A percentile compares a stretch with the other conserved stretches of the same genome.
Evolutionary conservation across 225 moss, liverwort and hornwort genomes (phyloP).

Genomic region (Sphagnum contortum): DNA sequence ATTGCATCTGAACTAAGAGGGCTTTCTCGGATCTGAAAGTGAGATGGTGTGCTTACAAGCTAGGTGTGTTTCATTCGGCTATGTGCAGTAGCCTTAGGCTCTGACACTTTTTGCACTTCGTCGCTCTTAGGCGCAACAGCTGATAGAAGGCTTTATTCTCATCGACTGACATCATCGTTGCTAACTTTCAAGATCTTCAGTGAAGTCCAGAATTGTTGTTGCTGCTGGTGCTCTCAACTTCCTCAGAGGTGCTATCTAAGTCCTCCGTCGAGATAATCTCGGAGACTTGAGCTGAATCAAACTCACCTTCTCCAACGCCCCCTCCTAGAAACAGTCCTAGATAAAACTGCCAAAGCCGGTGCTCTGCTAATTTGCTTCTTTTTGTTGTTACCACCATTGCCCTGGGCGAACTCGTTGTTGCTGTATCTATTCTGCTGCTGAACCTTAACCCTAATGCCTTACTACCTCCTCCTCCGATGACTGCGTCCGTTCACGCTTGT

Average conservation of each 20-base stretch:
- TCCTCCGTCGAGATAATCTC: constrained; percentile 14
- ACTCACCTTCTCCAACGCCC: constrained; percentile 1
- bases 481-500: no score
- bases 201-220: not conserved
- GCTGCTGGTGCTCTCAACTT: constrained; percentile 8
- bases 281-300: constrained; percentile 14
- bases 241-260: constrained; percentile 15
- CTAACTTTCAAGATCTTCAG: constrained; percentile 1
- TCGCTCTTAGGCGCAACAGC: constrained; percentile 19
- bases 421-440: no score
- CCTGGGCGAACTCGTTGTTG: no score
- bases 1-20: constrained; percentile 93
- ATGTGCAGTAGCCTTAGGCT: constrained; percentile 2
- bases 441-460: no score
- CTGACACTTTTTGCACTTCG: constrained; percentile 13
- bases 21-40: constrained; percentile 62
- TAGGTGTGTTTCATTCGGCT: constrained; percentile 9
- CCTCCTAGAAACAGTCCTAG: not conserved
- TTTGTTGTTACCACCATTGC: no score
- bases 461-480: no score
- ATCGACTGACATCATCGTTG: constrained; percentile 3
- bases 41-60: constrained; percentile 55
- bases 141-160: constrained; percentile 14
- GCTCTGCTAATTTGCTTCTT: no score
- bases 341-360: no score